Base-by-base conservation (phyloP, 2,329 filamentous ascomycete genomes). In the Biscogniauxia marginata region DNA sequence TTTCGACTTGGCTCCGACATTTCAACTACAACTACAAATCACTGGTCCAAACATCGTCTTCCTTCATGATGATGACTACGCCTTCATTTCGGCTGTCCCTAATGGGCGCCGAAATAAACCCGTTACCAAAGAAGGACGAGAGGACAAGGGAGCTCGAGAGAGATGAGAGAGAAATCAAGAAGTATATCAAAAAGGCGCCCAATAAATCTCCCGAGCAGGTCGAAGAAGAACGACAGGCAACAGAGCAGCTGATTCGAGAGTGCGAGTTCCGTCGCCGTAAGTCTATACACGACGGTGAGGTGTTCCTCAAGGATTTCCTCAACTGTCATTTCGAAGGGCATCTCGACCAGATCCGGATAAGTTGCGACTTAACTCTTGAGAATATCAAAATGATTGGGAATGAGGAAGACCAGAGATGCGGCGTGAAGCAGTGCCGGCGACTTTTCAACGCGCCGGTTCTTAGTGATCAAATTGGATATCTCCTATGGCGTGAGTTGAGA, bases 331-430 rank as follows among this genome's bases (percentile, higher is more conserved):
- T 62, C 52, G 46, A 50, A 13, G 39, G 52, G 8, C 53, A 62
- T 47, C 9, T 57, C 11, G 54, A 62, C 39, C 49, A 54, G 7
- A 58, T 65, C 44, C 52, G 49, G 16, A 52, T 65, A 21, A 50
- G 20, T 18, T 39, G 49, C 51, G 46, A 24, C 23, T 20, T 50
- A 20, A 65, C 59, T 7, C 52, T 65, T 23, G 63, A 59, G n/a
- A 56, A 65, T 52, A 61, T 65, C 52, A 57, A 58, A 50, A 59
- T 63, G 57, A 65, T 65, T 49, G 63, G 63, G 24, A 65, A 65
- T 47, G 61, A 65, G 46, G 45, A 51, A 13, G 49, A 54, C 57
- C 13, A 54, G 34, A 39, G 24, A 4, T 13, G 6, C 1, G 63
- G 63, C 2, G 57, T 63, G 18, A 46, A 55, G 6, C 51, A 55